Evolutionary conservation across 257 asterid genomes (phyloP).

Genomic region (Paraleonurus japonicus): DNA sequence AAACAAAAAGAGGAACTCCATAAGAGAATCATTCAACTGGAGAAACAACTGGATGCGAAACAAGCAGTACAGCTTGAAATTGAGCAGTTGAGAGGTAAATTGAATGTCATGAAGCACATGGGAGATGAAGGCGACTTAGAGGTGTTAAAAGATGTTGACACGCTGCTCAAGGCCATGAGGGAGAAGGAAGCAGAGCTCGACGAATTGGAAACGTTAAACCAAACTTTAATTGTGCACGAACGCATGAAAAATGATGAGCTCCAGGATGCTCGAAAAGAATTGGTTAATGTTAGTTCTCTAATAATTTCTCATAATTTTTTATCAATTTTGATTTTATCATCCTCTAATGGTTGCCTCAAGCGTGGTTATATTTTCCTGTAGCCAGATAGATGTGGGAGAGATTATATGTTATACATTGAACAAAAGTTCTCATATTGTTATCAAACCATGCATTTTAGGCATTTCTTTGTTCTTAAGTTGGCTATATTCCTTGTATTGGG

Average conservation of each 20-base stretch:
- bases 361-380: neutral
- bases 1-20: constrained; percentile 57
- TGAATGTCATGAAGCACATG: constrained; percentile 53
- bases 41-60: constrained; percentile 61
- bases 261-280: constrained; percentile 78
- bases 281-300: constrained; percentile 55
- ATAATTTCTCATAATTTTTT: neutral
- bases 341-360: neutral
- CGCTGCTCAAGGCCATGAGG: constrained; percentile 44
- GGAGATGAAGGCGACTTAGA: constrained; percentile 54
- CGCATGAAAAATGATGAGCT: constrained; percentile 65
- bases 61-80: constrained; percentile 63
- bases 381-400: neutral
- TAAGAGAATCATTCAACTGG: constrained; percentile 47
- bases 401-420: neutral
- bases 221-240: constrained; percentile 57
- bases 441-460: constrained; percentile 16
- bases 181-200: constrained; percentile 68
- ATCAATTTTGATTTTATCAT: constrained; percentile 7
- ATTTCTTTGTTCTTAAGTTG: constrained; percentile 15
- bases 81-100: constrained; percentile 49
- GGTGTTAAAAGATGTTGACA: constrained; percentile 48
- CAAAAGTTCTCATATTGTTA: constrained; percentile 6
- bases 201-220: constrained; percentile 50
- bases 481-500: neutral